These are phyloP conservation scores for Chytriomyces sp. DNA, from an alignment of 192 early-diverging fungal genomes.

Conservation along the genomic window DNA sequence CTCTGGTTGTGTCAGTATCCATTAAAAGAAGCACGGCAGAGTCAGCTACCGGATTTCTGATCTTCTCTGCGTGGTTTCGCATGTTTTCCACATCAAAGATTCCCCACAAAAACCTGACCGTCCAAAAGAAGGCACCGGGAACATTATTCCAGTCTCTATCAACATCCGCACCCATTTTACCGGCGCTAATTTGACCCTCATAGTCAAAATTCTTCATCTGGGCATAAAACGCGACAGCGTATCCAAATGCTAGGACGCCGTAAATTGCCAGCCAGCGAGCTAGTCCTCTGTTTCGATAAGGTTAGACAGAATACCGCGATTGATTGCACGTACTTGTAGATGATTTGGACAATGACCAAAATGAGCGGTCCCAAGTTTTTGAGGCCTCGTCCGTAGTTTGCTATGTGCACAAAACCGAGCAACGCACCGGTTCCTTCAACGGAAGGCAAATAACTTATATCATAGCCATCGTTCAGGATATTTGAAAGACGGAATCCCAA, in stretches of 20 bases:
- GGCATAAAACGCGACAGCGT: conserved; percentile 10
- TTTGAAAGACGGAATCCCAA: background rate
- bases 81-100: conserved; percentile 15
- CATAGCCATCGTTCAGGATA: background rate
- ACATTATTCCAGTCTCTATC: conserved; percentile 11
- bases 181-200: background rate
- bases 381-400: conserved; percentile 19
- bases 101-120: conserved; percentile 12
- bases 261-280: conserved; percentile 24
- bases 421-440: conserved; percentile 8
- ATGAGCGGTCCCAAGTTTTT: conserved; percentile 15
- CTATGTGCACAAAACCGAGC: conserved; percentile 10
- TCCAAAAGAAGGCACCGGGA: conserved; percentile 13
- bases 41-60: background rate
- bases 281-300: conserved; percentile 18
- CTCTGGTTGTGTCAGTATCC: background rate
- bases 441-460: background rate
- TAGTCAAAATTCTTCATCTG: conserved; percentile 19
- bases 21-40: background rate
- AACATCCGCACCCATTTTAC: background rate
- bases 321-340: conserved; percentile 7
- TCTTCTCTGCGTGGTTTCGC: background rate
- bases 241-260: conserved; percentile 3
- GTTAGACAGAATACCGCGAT: background rate
- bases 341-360: conserved; percentile 1